Percentiles rank a stretch among this genome's conserved stretches.
phyloP scores from a whole-genome alignment of 2,329 filamentous ascomycete genomes.

The Fusarium luffae region DNA sequence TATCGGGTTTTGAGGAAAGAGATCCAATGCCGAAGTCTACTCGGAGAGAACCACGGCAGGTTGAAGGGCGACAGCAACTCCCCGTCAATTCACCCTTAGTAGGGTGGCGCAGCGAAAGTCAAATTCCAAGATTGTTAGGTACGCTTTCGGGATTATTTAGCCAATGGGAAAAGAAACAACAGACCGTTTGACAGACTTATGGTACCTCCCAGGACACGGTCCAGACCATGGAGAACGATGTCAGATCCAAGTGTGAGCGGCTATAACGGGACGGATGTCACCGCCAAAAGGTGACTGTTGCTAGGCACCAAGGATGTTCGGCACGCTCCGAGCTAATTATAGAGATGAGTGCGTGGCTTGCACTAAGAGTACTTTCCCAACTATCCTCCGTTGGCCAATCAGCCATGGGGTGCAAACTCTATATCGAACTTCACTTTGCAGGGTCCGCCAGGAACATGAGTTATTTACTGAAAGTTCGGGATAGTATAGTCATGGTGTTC shows the following conservation, averaged over 20 bases:
- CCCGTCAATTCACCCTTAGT: not conserved
- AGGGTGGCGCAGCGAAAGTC: not conserved
- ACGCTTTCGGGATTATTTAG: not conserved
- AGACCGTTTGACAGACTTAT: not conserved
- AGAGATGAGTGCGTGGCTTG: not conserved
- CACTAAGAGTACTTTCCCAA: not conserved
- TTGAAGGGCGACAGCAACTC: not conserved
- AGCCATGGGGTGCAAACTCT: not conserved
- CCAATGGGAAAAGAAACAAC: not conserved
- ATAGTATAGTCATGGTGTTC: no score
- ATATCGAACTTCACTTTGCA: not conserved
- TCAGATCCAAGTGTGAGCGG: conserved; percentile 1
- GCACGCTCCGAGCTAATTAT: conserved; percentile 1
- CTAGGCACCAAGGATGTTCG: not conserved
- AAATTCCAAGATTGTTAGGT: not conserved
- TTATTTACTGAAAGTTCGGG: not conserved
- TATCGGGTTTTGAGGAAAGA: not conserved
- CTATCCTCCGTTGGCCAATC: not conserved
- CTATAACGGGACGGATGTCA: not conserved
- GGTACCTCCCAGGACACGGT: not conserved
- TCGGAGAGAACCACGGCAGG: not conserved
- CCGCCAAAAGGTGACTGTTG: not conserved
- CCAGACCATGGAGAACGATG: not conserved
- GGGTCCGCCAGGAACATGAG: not conserved
- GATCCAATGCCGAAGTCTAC: not conserved